Conservation (phyloP, 352 stramenopile species). For the Phytophthora meadii region DNA sequence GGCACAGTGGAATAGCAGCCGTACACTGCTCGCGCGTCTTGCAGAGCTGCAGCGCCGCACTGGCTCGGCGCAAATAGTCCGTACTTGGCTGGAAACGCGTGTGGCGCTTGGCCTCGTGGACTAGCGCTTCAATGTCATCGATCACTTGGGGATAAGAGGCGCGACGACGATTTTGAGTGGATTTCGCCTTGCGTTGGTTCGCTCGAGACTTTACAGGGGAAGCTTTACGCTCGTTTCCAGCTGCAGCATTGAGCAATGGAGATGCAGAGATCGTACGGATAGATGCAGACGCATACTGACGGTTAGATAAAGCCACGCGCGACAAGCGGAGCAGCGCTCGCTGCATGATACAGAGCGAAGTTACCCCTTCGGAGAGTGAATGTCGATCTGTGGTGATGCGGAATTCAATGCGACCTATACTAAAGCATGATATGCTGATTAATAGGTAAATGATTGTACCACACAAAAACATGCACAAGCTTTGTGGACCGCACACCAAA, state of each 20-base stretch:
- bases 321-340: conserved; percentile 24
- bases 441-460: conserved; percentile 1
- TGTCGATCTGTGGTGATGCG: conserved; percentile 10
- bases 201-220: conserved; percentile 2
- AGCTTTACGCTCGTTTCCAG: conserved; percentile 1
- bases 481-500: conserved; percentile 12
- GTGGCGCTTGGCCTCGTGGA: conserved; percentile 40
- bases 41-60: conserved; percentile 54
- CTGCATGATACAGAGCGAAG: conserved; percentile 26
- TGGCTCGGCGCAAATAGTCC: conserved; percentile 58
- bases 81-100: conserved; percentile 41
- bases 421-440: conserved; percentile 6
- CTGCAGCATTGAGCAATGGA: background rate
- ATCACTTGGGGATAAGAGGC: conserved; percentile 28
- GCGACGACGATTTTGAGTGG: conserved; percentile 7
- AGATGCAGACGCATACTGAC: background rate
- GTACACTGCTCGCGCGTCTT: conserved; percentile 60
- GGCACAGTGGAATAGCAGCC: conserved; percentile 65
- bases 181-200: conserved; percentile 22
- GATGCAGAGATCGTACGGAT: conserved; percentile 29
- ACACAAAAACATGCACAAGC: background rate
- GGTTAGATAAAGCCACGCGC: conserved; percentile 10
- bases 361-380: conserved; percentile 1
- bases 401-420: background rate
- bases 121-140: conserved; percentile 48